phyloP scores from a whole-genome alignment of 106 monocot genomes.

The Dendrobium chrysotoxum region DNA sequence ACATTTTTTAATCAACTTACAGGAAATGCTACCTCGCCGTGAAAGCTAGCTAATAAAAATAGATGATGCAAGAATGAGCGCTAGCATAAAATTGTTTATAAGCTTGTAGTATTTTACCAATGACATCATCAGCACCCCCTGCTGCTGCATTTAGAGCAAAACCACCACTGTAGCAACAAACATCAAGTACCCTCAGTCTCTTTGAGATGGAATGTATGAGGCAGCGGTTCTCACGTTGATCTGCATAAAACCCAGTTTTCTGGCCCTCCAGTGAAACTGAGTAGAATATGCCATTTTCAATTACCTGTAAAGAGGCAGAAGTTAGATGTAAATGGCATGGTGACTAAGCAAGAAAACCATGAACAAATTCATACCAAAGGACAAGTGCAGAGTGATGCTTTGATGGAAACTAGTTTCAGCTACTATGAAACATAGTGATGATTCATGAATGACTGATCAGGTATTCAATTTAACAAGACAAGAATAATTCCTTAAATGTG shows the following conservation, averaged over 20 bases:
- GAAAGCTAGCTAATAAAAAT: neutral
- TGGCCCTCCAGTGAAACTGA: conserved; percentile 72
- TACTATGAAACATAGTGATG: too few species aligned
- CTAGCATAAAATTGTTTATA: conserved; percentile 14
- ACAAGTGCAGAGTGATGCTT: too few species aligned
- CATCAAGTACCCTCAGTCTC: conserved; percentile 67
- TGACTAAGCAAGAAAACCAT: neutral
- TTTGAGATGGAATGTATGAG: conserved; percentile 66
- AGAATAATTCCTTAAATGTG: too few species aligned
- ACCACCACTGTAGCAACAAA: conserved; percentile 93
- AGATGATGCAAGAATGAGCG: neutral
- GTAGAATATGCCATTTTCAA: conserved; percentile 79
- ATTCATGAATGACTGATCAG: too few species aligned
- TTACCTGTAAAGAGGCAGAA: conserved; percentile 40
- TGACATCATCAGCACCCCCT: conserved; percentile 76
- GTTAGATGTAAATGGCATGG: neutral
- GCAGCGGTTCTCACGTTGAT: conserved; percentile 87
- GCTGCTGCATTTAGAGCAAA: conserved; percentile 82
- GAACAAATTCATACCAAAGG: neutral
- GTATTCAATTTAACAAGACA: too few species aligned
- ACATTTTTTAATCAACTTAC: neutral
- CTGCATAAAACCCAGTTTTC: conserved; percentile 97
- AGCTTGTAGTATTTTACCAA: conserved; percentile 56
- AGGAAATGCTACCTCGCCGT: neutral
- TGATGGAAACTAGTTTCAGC: too few species aligned